These are phyloP conservation scores for Penicillium rolfsii DNA, from an alignment of 2,329 filamentous ascomycete genomes.

Conservation along the genomic window DNA sequence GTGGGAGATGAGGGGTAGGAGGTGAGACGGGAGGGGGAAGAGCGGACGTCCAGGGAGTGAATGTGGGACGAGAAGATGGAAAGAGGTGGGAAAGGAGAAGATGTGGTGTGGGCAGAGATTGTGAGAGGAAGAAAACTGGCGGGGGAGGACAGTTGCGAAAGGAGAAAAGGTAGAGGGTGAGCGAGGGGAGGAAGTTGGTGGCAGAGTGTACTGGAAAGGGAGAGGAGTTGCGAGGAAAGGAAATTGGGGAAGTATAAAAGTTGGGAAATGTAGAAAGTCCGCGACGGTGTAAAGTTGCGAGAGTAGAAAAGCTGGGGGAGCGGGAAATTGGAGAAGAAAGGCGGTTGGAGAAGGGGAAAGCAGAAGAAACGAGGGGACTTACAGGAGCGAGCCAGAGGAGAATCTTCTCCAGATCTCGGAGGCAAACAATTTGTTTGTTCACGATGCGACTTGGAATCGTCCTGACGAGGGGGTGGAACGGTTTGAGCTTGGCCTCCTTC, in stretches of 20 bases:
- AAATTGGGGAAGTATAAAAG: background rate
- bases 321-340: background rate
- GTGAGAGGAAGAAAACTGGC: background rate
- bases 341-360: no score
- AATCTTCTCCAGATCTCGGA: conserved; percentile 92
- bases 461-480: conserved; percentile 78
- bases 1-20: background rate
- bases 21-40: background rate
- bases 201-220: no score
- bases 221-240: background rate
- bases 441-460: conserved; percentile 79
- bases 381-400: conserved; percentile 89
- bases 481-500: conserved; percentile 70
- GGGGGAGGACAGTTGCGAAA: background rate
- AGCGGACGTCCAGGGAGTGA: no score
- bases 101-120: background rate
- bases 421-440: conserved; percentile 82
- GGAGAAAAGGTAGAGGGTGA: background rate
- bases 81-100: no score
- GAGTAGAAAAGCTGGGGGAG: background rate
- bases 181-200: background rate
- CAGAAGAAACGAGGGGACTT: conserved; percentile 58
- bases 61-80: no score
- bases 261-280: background rate
- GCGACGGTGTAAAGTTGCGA: no score